Evolutionary conservation across 106 monocot genomes (phyloP), one percentile per base, ranked within the genome.

Genomic region (Alisma plantagoaquatica): DNA sequence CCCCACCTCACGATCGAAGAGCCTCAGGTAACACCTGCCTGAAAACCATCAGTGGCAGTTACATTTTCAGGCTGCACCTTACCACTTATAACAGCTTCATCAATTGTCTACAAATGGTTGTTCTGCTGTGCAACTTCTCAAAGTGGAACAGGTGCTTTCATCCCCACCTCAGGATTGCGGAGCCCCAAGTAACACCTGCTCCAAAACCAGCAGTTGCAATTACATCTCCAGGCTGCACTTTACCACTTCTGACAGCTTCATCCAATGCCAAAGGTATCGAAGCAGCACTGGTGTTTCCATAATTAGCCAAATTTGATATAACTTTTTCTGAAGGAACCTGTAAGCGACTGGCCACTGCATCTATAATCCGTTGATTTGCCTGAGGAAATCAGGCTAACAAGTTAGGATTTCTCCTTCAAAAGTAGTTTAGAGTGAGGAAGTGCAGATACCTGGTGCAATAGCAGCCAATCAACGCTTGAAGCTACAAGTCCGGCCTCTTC

Each of bases 111-210:
- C n/a, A n/a, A n/a, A n/a, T n/a, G n/a, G n/a, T n/a, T n/a, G n/a
- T n/a, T n/a, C n/a, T n/a, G n/a, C n/a, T n/a, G n/a, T n/a, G n/a
- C n/a, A n/a, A n/a, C n/a, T n/a, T n/a, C n/a, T n/a, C n/a, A n/a
- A n/a, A n/a, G n/a, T n/a, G n/a, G n/a, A n/a, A n/a, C n/a, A n/a
- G n/a, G n/a, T n/a, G n/a, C n/a, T 20, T 35, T 79, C 64, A 96
- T 54, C 75, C 75, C 96, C 96, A 96, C 66, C 67, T 77, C 19
- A 89, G 17, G 20, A 89, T 76, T 1, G 73, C 76, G 12, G 96
- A 96, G 28, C 88, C 96, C 96, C 96, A 96, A 3, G 96, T 96
- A 31, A 96, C 65, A 12, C 96, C 96, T n/a, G 88, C 96, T 31
- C 96, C 96, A 56, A 96, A 96, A 5, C 96, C 96, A 20, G 84